Base-by-base conservation (phyloP, 2,329 filamentous ascomycete genomes). In the Salinomyces thailandicus region DNA sequence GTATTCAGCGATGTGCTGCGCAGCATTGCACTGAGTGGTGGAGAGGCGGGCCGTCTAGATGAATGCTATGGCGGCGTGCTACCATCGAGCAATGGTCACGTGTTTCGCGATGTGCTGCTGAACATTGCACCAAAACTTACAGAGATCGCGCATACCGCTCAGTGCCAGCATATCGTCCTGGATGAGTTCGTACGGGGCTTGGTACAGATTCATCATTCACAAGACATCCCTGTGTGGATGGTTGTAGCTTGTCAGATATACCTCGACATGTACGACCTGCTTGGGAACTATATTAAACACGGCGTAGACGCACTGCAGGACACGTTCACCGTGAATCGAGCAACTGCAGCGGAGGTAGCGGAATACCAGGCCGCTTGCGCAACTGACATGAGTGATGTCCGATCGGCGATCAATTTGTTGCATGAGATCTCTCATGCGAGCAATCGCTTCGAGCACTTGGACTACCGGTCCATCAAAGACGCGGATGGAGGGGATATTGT, bases 251-350 rank as follows among this genome's bases (percentile, higher is more conserved):
- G 24, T 20, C 36, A 40, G 20, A 43, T 35, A n/a, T 42, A 42
- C 30, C 31, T 31, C n/a, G 36, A 38, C 30, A 36, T 42, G 15
- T 42, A 33, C 30, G 35, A 42, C 18, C 12, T 42, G 17, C 33
- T 42, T 11, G 39, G 36, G 3, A 18, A 27, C 15, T 24, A 37
- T 16, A 22, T 32, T 8, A 2, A n/a, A 9, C 29, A 32, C 15
- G 36, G 27, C 8, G 32, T 12, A 18, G 18, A 20, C 18, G 29
- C 18, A 32, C 24, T 40, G 13, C 33, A 19, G 5, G 29, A 36
- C 15, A 36, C 33, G 6, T 14, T 28, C 9, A 14, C 12, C 13
- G 36, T 26, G 20, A 19, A 36, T 33, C 26, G 17, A 5, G n/a
- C 22, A 16, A n/a, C 26, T 13, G 29, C 13, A 7, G 15, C 12